A percentile compares a stretch with the other conserved stretches of the same genome.
Conservation (phyloP, 2,329 filamentous ascomycete genomes). For the Calonectria pteridis region DNA sequence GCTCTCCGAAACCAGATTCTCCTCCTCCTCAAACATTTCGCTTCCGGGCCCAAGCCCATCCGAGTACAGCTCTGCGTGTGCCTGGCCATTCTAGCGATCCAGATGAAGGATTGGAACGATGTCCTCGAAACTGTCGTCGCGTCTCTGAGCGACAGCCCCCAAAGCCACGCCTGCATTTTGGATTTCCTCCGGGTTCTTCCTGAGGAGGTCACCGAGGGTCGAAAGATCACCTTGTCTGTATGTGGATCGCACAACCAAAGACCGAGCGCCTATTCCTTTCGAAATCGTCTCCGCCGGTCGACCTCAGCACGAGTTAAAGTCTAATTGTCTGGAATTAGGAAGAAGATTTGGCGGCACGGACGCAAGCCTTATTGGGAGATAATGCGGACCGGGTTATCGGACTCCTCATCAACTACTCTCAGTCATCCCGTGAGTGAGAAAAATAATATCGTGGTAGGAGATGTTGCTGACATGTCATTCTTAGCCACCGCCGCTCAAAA, state of each 20-base stretch:
- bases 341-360: conserved; percentile 90
- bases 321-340: conserved; percentile 75
- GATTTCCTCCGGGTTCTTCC: conserved; percentile 97
- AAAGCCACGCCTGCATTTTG: conserved; percentile 87
- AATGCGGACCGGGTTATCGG: conserved; percentile 90
- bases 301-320: conserved; percentile 51
- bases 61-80: conserved; percentile 95
- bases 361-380: conserved; percentile 88
- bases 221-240: conserved; percentile 99
- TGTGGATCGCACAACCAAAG: conserved; percentile 74
- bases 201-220: conserved; percentile 98
- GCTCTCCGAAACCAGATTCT: conserved; percentile 88
- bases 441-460: neutral
- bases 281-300: conserved; percentile 52
- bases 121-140: conserved; percentile 86
- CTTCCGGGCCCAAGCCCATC: conserved; percentile 84
- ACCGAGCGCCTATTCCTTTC: conserved; percentile 50
- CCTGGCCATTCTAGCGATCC: conserved; percentile 92
- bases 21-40: conserved; percentile 83
- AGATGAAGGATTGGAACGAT: conserved; percentile 96
- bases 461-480: conserved; percentile 33
- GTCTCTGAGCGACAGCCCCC: conserved; percentile 80
- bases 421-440: conserved; percentile 82
- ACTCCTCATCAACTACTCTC: conserved; percentile 89
- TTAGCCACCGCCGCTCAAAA: conserved; percentile 83